Percentiles rank a stretch among this genome's conserved stretches.
phyloP scores from a whole-genome alignment of 2,329 filamentous ascomycete genomes.

The Penicillium aurantiogriseum region DNA sequence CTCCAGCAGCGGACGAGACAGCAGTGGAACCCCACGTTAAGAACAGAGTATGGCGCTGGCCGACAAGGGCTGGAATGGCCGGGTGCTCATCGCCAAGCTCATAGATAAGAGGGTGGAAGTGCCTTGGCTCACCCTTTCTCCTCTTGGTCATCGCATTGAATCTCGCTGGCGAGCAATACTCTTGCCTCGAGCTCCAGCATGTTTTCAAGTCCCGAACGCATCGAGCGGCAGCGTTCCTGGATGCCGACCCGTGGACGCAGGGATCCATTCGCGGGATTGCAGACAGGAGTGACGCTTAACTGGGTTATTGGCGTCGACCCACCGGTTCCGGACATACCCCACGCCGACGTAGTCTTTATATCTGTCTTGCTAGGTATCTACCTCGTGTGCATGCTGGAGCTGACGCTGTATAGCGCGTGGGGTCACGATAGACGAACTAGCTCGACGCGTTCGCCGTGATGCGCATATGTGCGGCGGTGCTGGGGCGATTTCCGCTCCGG shows the following conservation, averaged over 20 bases:
- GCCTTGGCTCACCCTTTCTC: no score
- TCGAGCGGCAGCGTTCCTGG: background rate
- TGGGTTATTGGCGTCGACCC: background rate
- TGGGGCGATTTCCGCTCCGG: background rate
- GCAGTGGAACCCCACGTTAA: background rate
- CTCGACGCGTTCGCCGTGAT: background rate
- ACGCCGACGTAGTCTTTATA: background rate
- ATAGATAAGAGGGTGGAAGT: background rate
- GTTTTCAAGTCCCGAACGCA: background rate
- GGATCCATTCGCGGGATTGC: background rate
- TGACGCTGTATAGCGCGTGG: background rate
- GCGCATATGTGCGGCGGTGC: background rate
- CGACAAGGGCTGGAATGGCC: background rate
- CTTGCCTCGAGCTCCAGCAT: background rate
- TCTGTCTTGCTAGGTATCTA: background rate
- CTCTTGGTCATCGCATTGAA: no score
- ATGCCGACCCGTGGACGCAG: background rate
- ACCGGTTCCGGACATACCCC: background rate
- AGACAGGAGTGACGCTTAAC: background rate
- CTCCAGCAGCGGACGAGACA: background rate
- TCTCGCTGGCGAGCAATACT: background rate
- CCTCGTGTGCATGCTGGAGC: background rate
- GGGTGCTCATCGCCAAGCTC: background rate
- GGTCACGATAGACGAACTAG: background rate
- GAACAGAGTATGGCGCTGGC: background rate